Conservation (phyloP, 73 alveolate species). For the Paramecium octaurelia region DNA sequence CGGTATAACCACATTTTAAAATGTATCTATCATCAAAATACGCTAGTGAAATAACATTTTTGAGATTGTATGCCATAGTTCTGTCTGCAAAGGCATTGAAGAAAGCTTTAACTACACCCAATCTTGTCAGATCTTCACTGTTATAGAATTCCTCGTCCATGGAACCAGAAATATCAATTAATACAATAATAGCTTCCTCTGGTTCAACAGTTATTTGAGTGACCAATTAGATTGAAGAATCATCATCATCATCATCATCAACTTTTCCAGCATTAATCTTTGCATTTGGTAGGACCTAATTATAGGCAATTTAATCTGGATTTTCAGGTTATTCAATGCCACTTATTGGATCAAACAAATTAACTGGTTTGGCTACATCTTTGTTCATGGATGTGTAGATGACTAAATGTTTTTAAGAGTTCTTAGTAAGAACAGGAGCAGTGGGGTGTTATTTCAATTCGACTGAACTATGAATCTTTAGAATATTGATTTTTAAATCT, state of each 20-base stretch:
- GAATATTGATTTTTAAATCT: neutral
- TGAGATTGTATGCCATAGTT: conserved; percentile 61
- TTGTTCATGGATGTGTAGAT: conserved; percentile 37
- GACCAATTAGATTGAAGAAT: neutral
- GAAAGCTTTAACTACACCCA: conserved; percentile 62
- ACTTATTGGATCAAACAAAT: neutral
- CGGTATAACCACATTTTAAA: conserved; percentile 59
- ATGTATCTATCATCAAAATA: conserved; percentile 51
- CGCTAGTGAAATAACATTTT: conserved; percentile 36
- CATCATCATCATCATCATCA: conserved; percentile 18
- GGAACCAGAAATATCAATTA: conserved; percentile 66
- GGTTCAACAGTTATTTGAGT: conserved; percentile 37
- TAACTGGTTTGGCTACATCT: conserved; percentile 31
- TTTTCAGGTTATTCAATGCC: neutral
- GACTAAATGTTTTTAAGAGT: neutral
- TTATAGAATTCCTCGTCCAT: conserved; percentile 59
- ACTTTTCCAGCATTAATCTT: neutral
- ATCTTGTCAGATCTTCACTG: conserved; percentile 54
- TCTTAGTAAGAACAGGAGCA: conserved; percentile 21
- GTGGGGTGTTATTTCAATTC: conserved; percentile 15
- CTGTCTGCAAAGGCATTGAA: conserved; percentile 68
- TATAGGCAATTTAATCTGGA: conserved; percentile 23
- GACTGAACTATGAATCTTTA: conserved; percentile 10
- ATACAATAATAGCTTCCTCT: conserved; percentile 69
- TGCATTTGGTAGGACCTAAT: neutral